A percentile compares a stretch with the other conserved stretches of the same genome.
Evolutionary conservation across 257 asterid genomes (phyloP).

Genomic region (Plectranthus barbatus): DNA sequence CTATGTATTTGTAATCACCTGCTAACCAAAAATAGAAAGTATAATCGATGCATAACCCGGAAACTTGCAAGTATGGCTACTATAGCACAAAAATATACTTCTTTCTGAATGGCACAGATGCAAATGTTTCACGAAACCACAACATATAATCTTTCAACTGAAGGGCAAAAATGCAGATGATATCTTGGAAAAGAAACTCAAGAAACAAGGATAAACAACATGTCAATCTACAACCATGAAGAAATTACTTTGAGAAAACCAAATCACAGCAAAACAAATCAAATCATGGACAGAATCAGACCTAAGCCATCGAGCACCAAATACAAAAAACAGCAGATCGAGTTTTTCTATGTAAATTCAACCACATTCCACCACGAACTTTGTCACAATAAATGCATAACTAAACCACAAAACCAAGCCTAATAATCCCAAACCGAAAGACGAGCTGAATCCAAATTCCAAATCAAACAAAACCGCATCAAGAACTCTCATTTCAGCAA

Average conservation of each 20-base stretch:
- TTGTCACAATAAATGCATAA: slow-evolving; percentile 14
- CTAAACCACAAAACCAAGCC: slow-evolving; percentile 10
- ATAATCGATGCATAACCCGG: neutral
- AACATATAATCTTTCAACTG: neutral
- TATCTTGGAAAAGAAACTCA: neutral
- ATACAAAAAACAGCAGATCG: neutral
- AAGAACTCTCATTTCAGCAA: slow-evolving; percentile 9
- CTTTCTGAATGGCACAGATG: neutral
- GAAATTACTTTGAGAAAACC: neutral
- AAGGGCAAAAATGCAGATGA: neutral
- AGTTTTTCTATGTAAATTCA: neutral
- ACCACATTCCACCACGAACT: slow-evolving; percentile 16
- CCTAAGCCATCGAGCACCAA: neutral
- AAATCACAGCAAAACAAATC: slow-evolving; percentile 2
- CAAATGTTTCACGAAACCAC: neutral
- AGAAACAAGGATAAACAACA: neutral
- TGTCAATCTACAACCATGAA: slow-evolving; percentile 7
- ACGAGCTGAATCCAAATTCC: slow-evolving; percentile 11
- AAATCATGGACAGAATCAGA: neutral
- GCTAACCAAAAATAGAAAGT: neutral
- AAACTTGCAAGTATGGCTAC: neutral
- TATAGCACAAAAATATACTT: neutral
- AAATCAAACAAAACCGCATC: slow-evolving; percentile 15
- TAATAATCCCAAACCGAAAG: neutral
- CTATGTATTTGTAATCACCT: neutral